These are phyloP conservation scores for Solanum piurae DNA, from an alignment of 257 asterid genomes.

Conservation along the genomic window DNA sequence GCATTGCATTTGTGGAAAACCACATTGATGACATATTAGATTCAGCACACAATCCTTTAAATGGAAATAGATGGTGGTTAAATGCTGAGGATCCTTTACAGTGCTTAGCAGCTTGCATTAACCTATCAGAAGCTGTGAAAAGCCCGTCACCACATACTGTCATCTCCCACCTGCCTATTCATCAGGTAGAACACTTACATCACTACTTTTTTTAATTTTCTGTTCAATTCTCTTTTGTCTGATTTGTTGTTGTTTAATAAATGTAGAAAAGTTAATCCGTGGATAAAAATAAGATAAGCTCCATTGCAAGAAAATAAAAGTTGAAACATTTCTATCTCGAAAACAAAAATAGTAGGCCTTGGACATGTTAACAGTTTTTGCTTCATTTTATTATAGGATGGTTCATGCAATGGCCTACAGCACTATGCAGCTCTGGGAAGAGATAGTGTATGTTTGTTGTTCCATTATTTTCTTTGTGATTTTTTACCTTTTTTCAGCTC, in stretches of 20 bases:
- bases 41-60: slow-evolving; percentile 70
- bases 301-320: neutral
- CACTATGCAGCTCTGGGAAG: slow-evolving; percentile 98
- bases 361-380: neutral
- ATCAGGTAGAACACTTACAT: slow-evolving; percentile 42
- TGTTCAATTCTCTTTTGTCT: neutral
- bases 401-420: slow-evolving; percentile 96
- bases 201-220: neutral
- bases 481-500: neutral
- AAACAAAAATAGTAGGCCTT: neutral
- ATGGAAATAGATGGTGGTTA: slow-evolving; percentile 92
- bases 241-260: neutral
- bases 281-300: neutral
- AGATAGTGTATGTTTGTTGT: slow-evolving; percentile 49
- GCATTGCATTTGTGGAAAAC: slow-evolving; percentile 72
- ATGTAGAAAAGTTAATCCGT: neutral
- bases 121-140: slow-evolving; percentile 73
- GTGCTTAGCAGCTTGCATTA: slow-evolving; percentile 84
- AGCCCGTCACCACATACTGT: slow-evolving; percentile 80
- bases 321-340: neutral
- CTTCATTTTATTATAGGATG: slow-evolving; percentile 51
- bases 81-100: slow-evolving; percentile 96
- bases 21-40: slow-evolving; percentile 67
- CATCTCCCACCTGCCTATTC: slow-evolving; percentile 84
- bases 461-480: neutral